Percentiles rank a stretch among this genome's conserved stretches.
Evolutionary conservation across 352 stramenopile species (phyloP).

Genomic region (Pythium sp.): DNA sequence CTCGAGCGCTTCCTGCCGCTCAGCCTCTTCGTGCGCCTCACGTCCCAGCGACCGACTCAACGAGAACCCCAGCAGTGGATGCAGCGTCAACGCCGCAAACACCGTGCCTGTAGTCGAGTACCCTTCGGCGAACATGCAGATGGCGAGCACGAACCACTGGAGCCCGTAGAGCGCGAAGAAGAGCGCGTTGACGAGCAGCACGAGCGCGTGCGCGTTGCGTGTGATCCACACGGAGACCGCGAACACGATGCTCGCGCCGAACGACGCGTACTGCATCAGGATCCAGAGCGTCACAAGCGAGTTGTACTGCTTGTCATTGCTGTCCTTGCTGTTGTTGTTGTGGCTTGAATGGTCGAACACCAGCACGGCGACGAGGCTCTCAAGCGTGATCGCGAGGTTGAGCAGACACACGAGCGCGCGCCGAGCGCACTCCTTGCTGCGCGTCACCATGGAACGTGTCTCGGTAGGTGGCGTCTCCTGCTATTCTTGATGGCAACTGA

Average conservation of each 20-base stretch:
- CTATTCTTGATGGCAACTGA: neutral
- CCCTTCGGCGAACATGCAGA: neutral
- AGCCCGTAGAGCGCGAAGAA: conserved; percentile 10
- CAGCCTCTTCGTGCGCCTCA: conserved; percentile 9
- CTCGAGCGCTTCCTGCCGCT: conserved; percentile 17
- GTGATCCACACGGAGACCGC: conserved; percentile 12
- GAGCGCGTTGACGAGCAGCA: conserved; percentile 14
- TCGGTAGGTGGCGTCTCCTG: neutral
- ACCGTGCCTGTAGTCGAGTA: conserved; percentile 2
- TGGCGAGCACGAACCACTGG: conserved; percentile 9
- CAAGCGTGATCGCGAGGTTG: conserved; percentile 11
- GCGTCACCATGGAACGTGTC: neutral
- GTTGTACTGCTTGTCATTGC: neutral
- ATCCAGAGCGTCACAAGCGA: conserved; percentile 8
- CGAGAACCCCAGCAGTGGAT: conserved; percentile 4
- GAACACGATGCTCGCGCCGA: conserved; percentile 14
- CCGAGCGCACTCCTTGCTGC: neutral
- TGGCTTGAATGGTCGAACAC: neutral
- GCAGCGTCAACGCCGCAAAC: conserved; percentile 8
- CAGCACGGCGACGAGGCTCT: conserved; percentile 11
- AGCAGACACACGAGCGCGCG: conserved; percentile 11
- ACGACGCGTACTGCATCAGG: conserved; percentile 12
- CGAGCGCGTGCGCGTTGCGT: neutral
- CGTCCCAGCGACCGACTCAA: conserved; percentile 8
- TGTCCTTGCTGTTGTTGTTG: neutral